Conservation (phyloP, 2,329 filamentous ascomycete genomes). For the Hypoxylon sp. region DNA sequence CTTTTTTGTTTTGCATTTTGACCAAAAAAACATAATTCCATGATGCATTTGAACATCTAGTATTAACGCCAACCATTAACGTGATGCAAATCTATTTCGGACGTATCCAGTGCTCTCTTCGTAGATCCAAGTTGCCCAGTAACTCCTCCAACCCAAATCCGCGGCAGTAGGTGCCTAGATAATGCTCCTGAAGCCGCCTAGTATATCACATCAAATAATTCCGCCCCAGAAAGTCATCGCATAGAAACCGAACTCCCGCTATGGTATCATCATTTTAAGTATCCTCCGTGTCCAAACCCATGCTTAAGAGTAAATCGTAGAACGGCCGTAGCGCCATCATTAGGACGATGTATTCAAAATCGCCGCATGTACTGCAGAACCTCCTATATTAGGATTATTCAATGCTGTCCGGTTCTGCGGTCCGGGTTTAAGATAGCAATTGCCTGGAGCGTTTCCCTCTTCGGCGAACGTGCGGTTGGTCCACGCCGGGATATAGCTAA, state of each 20-base stretch:
- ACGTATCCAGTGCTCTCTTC: slow-evolving; percentile 1
- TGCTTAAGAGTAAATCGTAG: slow-evolving; percentile 28
- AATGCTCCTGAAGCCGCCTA: slow-evolving; percentile 7
- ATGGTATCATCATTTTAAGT: slow-evolving; percentile 39
- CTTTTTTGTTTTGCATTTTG: slow-evolving; percentile 1
- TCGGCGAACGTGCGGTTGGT: slow-evolving; percentile 56
- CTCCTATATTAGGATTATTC: slow-evolving; percentile 53
- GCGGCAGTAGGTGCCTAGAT: slow-evolving; percentile 7
- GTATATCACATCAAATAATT: slow-evolving; percentile 18
- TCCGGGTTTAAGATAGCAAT: slow-evolving; percentile 62
- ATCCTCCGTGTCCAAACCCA: slow-evolving; percentile 23
- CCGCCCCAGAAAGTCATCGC: slow-evolving; percentile 8
- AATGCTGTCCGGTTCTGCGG: slow-evolving; percentile 54
- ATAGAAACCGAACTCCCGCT: slow-evolving; percentile 41
- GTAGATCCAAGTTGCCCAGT: slow-evolving; percentile 13
- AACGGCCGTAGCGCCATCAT: slow-evolving; percentile 1
- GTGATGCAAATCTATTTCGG: not conserved
- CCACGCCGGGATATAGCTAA: slow-evolving; percentile 62
- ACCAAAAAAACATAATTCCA: slow-evolving; percentile 13
- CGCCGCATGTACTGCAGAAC: slow-evolving; percentile 56
- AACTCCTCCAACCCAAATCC: slow-evolving; percentile 21
- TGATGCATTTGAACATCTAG: slow-evolving; percentile 9
- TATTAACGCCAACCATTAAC: slow-evolving; percentile 7
- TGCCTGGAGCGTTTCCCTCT: slow-evolving; percentile 58
- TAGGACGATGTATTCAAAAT: slow-evolving; percentile 49